Evolutionary conservation across 2,329 filamentous ascomycete species (phyloP), one percentile per base, ranked within the genome.

Genomic region (Curvularia eragrostidis): DNA sequence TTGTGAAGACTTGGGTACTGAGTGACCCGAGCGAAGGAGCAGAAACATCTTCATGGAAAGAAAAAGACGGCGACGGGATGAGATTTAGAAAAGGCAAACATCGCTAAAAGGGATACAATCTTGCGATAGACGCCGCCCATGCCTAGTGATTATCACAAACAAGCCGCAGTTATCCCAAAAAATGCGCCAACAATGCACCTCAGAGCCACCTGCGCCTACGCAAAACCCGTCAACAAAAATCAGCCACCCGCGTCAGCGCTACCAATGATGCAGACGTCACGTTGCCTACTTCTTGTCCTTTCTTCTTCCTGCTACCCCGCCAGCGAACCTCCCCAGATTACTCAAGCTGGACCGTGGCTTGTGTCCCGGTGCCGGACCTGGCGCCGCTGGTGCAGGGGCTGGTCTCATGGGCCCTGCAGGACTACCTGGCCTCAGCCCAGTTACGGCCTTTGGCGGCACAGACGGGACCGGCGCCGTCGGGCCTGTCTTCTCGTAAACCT

Each of bases 1-100:
- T 94, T 26, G 78, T 91, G 18, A 83, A 89, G 61, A 91, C 87
- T 2, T 93, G 91, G 91, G 83, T 90, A 1, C 74, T 82, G 52
- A 78, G 80, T 9, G 63, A 63, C n/a, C 43, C 46, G 2, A 42
- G 46, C 6, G 56, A 58, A 32, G 66, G 38, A 15, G 59, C 58
- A 48, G 60, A 54, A 63, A 58, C 19, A 44, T 56, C 24, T 36
- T 48, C 38, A 13, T 55, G 50, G 39, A 69, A 73, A 34, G 69
- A 71, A 7, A 69, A 71, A 41, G 57, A 58, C 2, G 71, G 67
- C 23, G 73, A 77, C 41, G 62, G 67, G 4, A 48, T 79, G 36
- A 74, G 79, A 43, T 77, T 73, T 58, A 75, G 79, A 54, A 81
- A 80, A 55, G 79, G 78, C 6, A 80, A 77, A 63, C 77, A 80